Evolutionary conservation across 1,284 basidiomycete species (phyloP).

Genomic region (Ganoderma lucidum): DNA sequence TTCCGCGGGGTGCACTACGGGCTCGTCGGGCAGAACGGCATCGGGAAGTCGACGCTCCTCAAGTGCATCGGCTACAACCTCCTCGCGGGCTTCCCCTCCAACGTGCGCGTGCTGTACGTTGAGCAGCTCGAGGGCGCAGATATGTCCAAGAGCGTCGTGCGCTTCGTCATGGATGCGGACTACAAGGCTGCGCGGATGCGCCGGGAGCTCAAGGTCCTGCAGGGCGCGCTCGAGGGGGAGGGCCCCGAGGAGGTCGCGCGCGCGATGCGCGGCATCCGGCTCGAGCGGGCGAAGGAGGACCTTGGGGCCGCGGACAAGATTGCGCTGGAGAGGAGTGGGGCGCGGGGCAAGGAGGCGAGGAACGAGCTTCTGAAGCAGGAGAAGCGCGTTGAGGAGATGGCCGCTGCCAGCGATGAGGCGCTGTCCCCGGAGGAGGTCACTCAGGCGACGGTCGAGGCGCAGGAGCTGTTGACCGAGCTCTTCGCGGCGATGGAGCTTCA

Average conservation of each 20-base stretch:
- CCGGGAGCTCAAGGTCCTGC: conserved; percentile 26
- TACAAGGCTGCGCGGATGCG: conserved; percentile 24
- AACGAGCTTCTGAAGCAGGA: conserved; percentile 59
- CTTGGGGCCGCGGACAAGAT: conserved; percentile 59
- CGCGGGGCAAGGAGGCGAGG: conserved; percentile 58
- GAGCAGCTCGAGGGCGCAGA: conserved; percentile 34
- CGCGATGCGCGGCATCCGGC: conserved; percentile 29
- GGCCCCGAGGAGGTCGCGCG: conserved; percentile 30
- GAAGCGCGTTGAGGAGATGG: conserved; percentile 45
- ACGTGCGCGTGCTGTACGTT: conserved; percentile 32
- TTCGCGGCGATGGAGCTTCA: conserved; percentile 30
- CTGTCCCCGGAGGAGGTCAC: conserved; percentile 31
- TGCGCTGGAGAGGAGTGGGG: conserved; percentile 64
- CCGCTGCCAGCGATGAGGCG: conserved; percentile 24
- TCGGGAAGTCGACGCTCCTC: conserved; percentile 96
- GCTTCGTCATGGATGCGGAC: conserved; percentile 31
- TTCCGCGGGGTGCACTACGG: conserved; percentile 60
- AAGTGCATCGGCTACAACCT: conserved; percentile 80
- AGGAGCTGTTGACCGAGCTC: conserved; percentile 29
- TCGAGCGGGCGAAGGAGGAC: conserved; percentile 44
- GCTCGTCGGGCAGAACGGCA: conserved; percentile 95
- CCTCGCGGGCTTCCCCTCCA: conserved; percentile 32
- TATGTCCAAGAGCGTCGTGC: conserved; percentile 28
- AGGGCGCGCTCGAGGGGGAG: conserved; percentile 30
- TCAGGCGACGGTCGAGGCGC: conserved; percentile 28